Base-by-base conservation (phyloP, 108 stramenopile species). In the Bacterosira constricta region DNA sequence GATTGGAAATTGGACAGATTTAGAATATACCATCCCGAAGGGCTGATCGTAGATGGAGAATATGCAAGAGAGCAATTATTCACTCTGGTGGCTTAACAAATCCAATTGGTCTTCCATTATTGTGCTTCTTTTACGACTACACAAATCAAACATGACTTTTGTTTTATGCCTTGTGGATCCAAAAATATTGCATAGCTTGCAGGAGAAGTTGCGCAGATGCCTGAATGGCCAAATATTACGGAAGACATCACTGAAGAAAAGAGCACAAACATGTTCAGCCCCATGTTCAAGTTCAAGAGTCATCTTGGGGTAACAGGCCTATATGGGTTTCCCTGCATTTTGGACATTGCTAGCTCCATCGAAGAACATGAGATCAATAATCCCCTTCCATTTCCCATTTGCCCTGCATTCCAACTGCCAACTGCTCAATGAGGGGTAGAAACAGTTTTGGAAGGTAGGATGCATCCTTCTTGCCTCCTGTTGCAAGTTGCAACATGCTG, bases 261-360 rank as follows among this genome's bases (percentile, higher is more conserved):
- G 32, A 53, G 68, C 57, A 11, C 37, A 26, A 13, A 32, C 29
- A 20, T 69, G 68, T 35, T 69, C 68, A 12, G 21, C 54, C 25
- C 36, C 55, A 39, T 25, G 34, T n/a, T 15, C 41, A 46, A 29
- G 25, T 17, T n/a, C n/a, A n/a, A n/a, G n/a, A n/a, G 68, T 69
- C 13, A 35, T 42, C 13, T 45, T 27, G 13, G 68, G 68, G 18
- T 38, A 41, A 12, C 10, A 41, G 11, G 15, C 36, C 36, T 69
- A 17, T 2, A 69, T 10, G 4, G 58, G 13, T 13, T 38, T 42
- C 8, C 35, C 68, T 34, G 45, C 54, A 18, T 69, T 69, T 54
- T 69, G 55, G 6, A 56, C 68, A 69, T 69, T 69, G 36, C 54
- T 69, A 11, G 68, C 38, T 20, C 54, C 37, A 39, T 56, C 68